These are phyloP conservation scores for Xylariaceae sp. DNA, from an alignment of 2,329 filamentous ascomycete species.

Conservation along the genomic window DNA sequence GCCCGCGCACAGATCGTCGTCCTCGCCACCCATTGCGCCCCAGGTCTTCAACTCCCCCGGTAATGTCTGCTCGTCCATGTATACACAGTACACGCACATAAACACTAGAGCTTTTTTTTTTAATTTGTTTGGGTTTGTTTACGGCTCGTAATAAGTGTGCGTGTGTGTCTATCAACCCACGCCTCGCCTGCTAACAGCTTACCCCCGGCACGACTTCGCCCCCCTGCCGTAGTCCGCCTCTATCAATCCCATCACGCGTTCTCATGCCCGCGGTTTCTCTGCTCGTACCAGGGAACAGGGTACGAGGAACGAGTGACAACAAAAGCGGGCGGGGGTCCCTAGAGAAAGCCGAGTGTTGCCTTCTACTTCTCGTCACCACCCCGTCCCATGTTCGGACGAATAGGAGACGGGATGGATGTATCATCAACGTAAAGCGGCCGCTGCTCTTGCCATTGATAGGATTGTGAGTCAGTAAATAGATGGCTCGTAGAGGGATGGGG, in stretches of 20 bases:
- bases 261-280: background rate
- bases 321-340: constrained; percentile 5
- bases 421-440: background rate
- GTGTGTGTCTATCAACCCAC: constrained; percentile 15
- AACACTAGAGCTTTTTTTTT: background rate
- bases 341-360: constrained; percentile 5
- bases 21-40: background rate
- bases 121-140: background rate
- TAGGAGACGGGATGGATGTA: constrained; percentile 11
- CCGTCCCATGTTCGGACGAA: constrained; percentile 22
- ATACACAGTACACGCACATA: background rate
- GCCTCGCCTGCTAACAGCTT: background rate
- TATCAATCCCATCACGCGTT: constrained; percentile 9
- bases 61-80: too few species aligned
- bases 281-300: constrained; percentile 8
- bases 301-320: constrained; percentile 7
- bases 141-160: background rate
- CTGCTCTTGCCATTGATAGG: constrained; percentile 3
- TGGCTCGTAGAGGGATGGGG: background rate
- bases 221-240: background rate
- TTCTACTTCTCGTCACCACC: background rate
- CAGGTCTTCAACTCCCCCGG: background rate
- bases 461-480: constrained; percentile 3
- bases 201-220: background rate
- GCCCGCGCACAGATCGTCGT: constrained; percentile 5